Evolutionary conservation across 371 early-diverging fungal species (phyloP), one percentile per base, ranked within the genome.

Genomic region (Mucor circinelloides): DNA sequence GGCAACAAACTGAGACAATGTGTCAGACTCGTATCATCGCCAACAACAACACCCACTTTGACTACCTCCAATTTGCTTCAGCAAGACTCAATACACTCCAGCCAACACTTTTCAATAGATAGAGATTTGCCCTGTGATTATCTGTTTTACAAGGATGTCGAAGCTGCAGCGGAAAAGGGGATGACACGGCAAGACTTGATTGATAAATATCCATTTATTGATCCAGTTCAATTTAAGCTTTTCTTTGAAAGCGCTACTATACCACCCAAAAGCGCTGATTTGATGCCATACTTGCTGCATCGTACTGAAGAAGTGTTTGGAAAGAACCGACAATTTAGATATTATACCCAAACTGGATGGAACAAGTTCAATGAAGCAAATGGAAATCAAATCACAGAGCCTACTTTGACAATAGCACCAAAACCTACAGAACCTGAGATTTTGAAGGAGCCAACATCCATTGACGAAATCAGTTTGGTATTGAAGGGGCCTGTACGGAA

Each of bases 121-220:
- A 40, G 72, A 55, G 73, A 72, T 46, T 23, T 64, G n/a, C 58
- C 73, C 2, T 36, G 21, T 19, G 69, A 69, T 17, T 63, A 63
- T 36, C 36, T 60, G 12, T 36, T 72, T 54, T 72, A 72, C 19
- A 58, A 63, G 25, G 52, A 65, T 31, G 13, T 72, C 4, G 30
- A 36, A 5, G 38, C 32, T 4, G 34, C 73, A 9, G 34, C 34
- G 2, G 73, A 63, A 21, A 65, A 66, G 13, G 73, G 73, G 3
- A n/a, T 66, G 23, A n/a, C 57, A 28, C 32, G 63, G 44, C 66
- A 58, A 48, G 69, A 72, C 2, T 12, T 72, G 2, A 27, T 63
- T 3, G 56, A 60, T 23, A 65, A 55, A 58, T 69, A 64, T 25
- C 69, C 73, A 1, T 25, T 32, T 5, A 25, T 69, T 10, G 61